These are phyloP conservation scores for Passalora sequoiae DNA, from an alignment of 2,329 filamentous ascomycete genomes.

Conservation along the genomic window DNA sequence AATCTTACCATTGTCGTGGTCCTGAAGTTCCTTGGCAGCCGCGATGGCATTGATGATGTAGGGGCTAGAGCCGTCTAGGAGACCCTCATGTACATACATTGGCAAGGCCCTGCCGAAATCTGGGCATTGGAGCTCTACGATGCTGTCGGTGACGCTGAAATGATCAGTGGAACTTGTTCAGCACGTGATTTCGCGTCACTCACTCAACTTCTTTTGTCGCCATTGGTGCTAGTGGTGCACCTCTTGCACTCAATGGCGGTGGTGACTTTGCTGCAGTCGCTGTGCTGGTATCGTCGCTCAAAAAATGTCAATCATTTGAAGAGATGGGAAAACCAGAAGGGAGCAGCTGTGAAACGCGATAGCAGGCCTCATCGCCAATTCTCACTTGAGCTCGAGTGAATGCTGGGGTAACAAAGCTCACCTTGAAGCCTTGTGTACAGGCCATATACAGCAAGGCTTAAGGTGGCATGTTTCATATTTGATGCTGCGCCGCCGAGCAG, in stretches of 20 bases:
- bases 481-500: no score
- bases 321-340: no score
- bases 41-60: background rate
- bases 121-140: background rate
- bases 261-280: no score
- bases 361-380: no score
- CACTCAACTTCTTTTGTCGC: background rate
- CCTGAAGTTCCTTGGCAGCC: background rate
- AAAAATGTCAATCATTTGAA: no score
- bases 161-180: no score
- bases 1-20: background rate
- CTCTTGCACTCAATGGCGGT: no score
- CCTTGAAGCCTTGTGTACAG: background rate
- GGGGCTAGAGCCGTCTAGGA: background rate
- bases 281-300: background rate
- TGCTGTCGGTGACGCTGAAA: background rate
- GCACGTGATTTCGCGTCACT: background rate
- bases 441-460: background rate
- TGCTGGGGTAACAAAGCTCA: background rate
- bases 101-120: background rate
- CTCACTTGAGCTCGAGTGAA: background rate
- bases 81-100: background rate
- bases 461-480: background rate
- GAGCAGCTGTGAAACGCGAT: no score
- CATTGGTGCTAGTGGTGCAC: conserved; percentile 1